These are phyloP conservation scores for Pseudogymnoascus sp. DNA, from an alignment of 2,329 filamentous ascomycete genomes.

Conservation along the genomic window DNA sequence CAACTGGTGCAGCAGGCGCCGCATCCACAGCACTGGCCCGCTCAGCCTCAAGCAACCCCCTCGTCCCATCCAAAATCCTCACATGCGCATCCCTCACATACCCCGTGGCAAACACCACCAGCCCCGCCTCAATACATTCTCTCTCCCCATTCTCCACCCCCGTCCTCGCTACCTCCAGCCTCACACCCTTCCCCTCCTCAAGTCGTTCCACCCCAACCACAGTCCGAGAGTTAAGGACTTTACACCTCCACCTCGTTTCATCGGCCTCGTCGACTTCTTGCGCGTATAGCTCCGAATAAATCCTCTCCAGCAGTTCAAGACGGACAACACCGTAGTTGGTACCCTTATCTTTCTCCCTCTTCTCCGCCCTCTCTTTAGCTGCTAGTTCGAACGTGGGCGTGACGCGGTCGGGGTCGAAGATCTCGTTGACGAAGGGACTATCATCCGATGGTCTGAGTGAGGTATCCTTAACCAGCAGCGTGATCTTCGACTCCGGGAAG, in stretches of 20 bases:
- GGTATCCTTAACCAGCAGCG: slow-evolving; percentile 70
- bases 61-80: slow-evolving; percentile 60
- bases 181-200: slow-evolving; percentile 25
- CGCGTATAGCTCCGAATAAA: slow-evolving; percentile 82
- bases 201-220: slow-evolving; percentile 36
- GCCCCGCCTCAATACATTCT: slow-evolving; percentile 55
- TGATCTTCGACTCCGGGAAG: slow-evolving; percentile 74
- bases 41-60: slow-evolving; percentile 50
- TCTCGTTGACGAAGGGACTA: slow-evolving; percentile 92
- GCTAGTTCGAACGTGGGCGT: slow-evolving; percentile 66
- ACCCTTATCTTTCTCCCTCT: slow-evolving; percentile 61
- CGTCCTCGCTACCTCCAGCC: slow-evolving; percentile 59
- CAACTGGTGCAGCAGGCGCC: background rate
- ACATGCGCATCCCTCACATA: slow-evolving; percentile 74
- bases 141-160: slow-evolving; percentile 59
- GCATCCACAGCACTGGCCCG: background rate
- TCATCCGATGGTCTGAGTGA: slow-evolving; percentile 88
- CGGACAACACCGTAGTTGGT: slow-evolving; percentile 96
- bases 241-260: slow-evolving; percentile 69
- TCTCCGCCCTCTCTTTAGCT: slow-evolving; percentile 46
- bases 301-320: slow-evolving; percentile 76
- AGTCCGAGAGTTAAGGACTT: slow-evolving; percentile 62
- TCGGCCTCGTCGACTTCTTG: slow-evolving; percentile 65
- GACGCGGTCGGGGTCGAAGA: slow-evolving; percentile 84
- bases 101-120: slow-evolving; percentile 79